Percentiles rank a stretch among this genome's conserved stretches.
phyloP scores from a whole-genome alignment of 1,284 basidiomycete genomes.

The Pisolithus thermaeus region DNA sequence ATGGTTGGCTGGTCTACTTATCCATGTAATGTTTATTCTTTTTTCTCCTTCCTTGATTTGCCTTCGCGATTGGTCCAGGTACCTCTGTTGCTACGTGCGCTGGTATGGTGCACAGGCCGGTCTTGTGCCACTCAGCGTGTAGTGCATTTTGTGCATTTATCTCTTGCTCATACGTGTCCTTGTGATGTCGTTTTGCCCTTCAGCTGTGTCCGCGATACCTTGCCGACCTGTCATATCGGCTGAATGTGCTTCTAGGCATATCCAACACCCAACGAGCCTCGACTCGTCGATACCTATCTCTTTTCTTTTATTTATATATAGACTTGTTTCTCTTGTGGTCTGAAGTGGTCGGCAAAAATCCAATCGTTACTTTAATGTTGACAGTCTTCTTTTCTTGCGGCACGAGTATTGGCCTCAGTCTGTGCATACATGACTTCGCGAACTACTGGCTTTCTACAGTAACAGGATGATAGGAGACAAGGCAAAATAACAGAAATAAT shows the following conservation, averaged over 20 bases:
- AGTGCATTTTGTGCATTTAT: not conserved
- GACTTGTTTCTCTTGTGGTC: not conserved
- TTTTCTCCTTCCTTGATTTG: not conserved
- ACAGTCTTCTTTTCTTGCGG: not conserved
- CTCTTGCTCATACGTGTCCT: not conserved
- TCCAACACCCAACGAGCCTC: slow-evolving; percentile 30
- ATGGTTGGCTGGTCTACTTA: slow-evolving; percentile 15
- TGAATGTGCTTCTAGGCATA: slow-evolving; percentile 18
- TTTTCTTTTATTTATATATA: not conserved
- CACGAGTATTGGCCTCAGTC: no score
- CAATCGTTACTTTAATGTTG: not conserved
- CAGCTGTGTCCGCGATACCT: slow-evolving; percentile 5
- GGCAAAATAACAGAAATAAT: no score
- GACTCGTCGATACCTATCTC: slow-evolving; percentile 27
- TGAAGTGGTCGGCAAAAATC: not conserved
- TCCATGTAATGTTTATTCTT: slow-evolving; percentile 19
- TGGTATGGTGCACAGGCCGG: slow-evolving; percentile 20
- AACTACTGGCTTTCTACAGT: no score
- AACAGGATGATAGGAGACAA: no score
- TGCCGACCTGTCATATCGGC: not conserved
- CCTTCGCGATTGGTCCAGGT: not conserved
- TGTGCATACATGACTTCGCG: no score
- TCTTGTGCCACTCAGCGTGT: slow-evolving; percentile 18
- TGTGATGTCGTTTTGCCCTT: slow-evolving; percentile 7
- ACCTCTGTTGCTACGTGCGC: slow-evolving; percentile 7